Conservation (phyloP, 257 asterid species). For the Solanum tarapatanum region DNA sequence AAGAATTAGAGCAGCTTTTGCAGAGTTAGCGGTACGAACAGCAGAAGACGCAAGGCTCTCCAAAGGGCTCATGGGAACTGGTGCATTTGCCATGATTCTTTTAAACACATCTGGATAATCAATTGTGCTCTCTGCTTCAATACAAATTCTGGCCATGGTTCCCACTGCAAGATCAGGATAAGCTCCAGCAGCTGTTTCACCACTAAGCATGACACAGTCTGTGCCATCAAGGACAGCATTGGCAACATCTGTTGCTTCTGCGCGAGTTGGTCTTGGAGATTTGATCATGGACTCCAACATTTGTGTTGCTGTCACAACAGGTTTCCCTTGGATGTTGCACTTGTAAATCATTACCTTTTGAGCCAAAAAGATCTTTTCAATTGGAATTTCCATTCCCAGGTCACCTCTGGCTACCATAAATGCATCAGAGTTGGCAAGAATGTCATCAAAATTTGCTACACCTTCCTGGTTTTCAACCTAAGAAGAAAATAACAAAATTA, state of each 20-base stretch:
- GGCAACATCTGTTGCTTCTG: slow-evolving; percentile 90
- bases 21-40: slow-evolving; percentile 71
- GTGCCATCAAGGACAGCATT: slow-evolving; percentile 91
- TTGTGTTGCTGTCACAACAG: slow-evolving; percentile 89
- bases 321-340: slow-evolving; percentile 85
- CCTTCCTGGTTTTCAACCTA: slow-evolving; percentile 95
- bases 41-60: slow-evolving; percentile 85
- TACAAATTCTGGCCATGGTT: slow-evolving; percentile 79
- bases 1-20: slow-evolving; percentile 56
- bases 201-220: slow-evolving; percentile 88
- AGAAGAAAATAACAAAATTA: not conserved
- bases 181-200: slow-evolving; percentile 95
- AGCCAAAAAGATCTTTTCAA: slow-evolving; percentile 78
- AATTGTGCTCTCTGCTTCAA: slow-evolving; percentile 80
- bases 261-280: slow-evolving; percentile 88
- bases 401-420: slow-evolving; percentile 94
- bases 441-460: slow-evolving; percentile 81
- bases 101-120: slow-evolving; percentile 61
- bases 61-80: slow-evolving; percentile 78
- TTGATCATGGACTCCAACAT: slow-evolving; percentile 91
- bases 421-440: slow-evolving; percentile 74
- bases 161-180: slow-evolving; percentile 82
- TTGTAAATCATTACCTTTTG: slow-evolving; percentile 88
- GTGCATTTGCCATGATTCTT: slow-evolving; percentile 61
- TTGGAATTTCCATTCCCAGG: slow-evolving; percentile 86